Evolutionary conservation across 148 eudicot genomes (phyloP), one percentile per base, ranked within the genome.

Genomic region (Fagopyrum esculentum): DNA sequence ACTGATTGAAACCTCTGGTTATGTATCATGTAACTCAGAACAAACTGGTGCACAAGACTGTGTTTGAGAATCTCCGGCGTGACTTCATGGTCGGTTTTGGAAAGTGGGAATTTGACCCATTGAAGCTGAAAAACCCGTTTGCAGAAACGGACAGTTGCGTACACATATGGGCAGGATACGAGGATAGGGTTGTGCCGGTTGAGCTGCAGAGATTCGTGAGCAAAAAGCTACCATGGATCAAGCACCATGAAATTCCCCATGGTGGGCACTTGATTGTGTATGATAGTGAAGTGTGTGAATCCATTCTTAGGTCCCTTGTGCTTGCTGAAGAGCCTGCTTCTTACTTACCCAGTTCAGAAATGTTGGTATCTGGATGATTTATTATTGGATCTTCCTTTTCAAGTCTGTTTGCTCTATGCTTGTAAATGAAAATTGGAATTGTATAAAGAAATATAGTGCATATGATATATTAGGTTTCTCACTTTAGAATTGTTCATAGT

Each of bases 71-170:
- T 71, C 77, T 85, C 26, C 78, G 75, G 54, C 73, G 83, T 5
- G 88, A 87, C 64, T 49, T 87, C 16, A 84, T 81, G 69, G 88
- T 85, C 52, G 82, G 81, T 7, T 87, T 79, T 56, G 86, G 86
- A 6, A 83, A 80, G 45, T 87, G 88, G 88, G 90, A 85, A 45
- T 87, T 87, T 6, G 88, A 87, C 59, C 90, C 88, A 0, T 51
- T 83, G 79, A 77, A 80, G 17, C 72, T 85, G 6, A 6, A 48
- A 15, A 71, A 83, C 55, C 90, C 88, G 26, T 81, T 73, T 45
- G 75, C 77, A 2, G 61, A 74, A 12, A 77, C 30, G 19, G 69
- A 74, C n/a, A 54, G 80, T 63, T 44, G 19, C 6, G 84, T 83
- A 9, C 88, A 85, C 13, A 35, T 87, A 6, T 87, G 90, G 90